Evolutionary conservation across 495 filamentous ascomycete genomes (phyloP).

Genomic region (Penicillium cataractarum): DNA sequence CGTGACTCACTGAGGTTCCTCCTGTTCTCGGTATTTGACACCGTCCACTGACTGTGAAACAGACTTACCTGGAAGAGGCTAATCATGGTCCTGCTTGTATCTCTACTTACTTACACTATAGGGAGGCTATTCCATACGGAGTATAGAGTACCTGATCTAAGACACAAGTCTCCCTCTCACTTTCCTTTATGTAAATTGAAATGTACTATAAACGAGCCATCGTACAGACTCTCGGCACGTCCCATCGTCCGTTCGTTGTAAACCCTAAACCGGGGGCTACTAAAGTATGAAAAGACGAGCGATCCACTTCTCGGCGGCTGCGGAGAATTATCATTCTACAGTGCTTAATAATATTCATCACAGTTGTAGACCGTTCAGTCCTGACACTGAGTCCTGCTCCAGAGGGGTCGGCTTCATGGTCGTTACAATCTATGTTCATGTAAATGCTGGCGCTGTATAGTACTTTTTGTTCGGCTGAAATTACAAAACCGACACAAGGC

Average conservation of each 20-base stretch:
- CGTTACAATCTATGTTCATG: too few relatives aligned
- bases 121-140: not conserved
- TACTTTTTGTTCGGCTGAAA: not conserved
- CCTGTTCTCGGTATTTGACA: not conserved
- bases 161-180: not conserved
- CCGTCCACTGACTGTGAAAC: not conserved
- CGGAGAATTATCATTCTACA: not conserved
- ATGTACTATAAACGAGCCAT: not conserved
- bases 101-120: not conserved
- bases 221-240: not conserved
- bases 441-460: not conserved
- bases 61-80: not conserved
- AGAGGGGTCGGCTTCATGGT: not conserved
- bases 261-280: not conserved
- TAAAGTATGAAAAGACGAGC: not conserved
- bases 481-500: not conserved
- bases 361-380: too few relatives aligned
- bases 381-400: not conserved
- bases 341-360: not conserved
- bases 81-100: not conserved
- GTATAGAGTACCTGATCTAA: not conserved
- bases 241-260: not conserved
- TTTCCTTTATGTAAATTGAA: not conserved
- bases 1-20: not conserved
- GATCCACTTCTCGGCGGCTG: not conserved